Base-by-base conservation (phyloP, 495 filamentous ascomycete genomes). In the Hypomontagnella submonticulosa region DNA sequence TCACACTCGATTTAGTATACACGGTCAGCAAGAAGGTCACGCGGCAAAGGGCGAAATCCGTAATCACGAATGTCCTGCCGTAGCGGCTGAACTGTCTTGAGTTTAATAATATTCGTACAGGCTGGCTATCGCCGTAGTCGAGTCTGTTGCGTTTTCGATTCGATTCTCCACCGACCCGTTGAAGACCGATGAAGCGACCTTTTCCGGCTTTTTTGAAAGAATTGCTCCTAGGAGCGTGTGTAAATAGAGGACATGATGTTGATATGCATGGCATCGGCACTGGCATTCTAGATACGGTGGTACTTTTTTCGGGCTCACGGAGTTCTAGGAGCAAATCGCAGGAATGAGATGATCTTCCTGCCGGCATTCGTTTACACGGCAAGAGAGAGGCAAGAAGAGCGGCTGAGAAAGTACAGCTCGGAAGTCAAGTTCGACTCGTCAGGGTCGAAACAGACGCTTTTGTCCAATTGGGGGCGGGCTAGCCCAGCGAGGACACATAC, bases 1-100 rank as follows among this genome's bases (percentile, higher is more conserved):
- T 85, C 80, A 89, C 87, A 0, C 72, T 88, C 33, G 79, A 86
- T 50, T 61, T 90, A 57, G 85, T 87, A 15, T 90, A 90, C 74
- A 80, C 83, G 3, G 87, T 90, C 57, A 89, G 85, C 71, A 86
- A 87, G 76, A 90, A 90, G 72, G 81, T 80, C 1, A 80, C 78
- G 5, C 73, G 81, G 52, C 72, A 76, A 70, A 69, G 80, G 55
- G 78, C 74, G n/a, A 81, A 81, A 42, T 82, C 81, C 11, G 50
- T 80, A 34, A 71, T 73, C 4, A 71, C 65, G 9, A 74, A 70
- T 20, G 70, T 76, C 19, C 72, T 82, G 72, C 77, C 80, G 72
- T 83, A 77, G 60, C 43, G 49, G 52, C 18, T n/a, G 41, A 40
- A 19, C 36, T 43, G 34, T 55, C 57, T 48, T 60, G 18, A 61